These are phyloP conservation scores for Chytriomyces sp. DNA, from an alignment of 192 early-diverging fungal species.

Conservation along the genomic window DNA sequence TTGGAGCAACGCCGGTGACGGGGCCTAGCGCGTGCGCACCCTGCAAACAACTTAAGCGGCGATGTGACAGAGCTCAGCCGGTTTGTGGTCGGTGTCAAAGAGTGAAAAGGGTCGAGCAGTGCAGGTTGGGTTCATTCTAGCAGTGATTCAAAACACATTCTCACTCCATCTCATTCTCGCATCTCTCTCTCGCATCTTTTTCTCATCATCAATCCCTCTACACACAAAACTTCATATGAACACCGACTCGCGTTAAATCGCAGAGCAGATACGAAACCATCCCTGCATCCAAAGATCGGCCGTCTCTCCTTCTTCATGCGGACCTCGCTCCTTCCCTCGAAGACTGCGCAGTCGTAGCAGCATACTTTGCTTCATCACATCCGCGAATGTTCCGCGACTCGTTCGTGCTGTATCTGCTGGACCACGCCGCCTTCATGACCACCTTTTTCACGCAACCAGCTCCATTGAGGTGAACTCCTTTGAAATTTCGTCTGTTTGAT, in stretches of 20 bases:
- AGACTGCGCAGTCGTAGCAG: neutral
- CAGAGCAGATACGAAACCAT: neutral
- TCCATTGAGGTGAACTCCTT: too few species aligned
- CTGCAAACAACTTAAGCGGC: too few species aligned
- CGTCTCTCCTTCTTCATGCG: neutral
- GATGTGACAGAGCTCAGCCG: too few species aligned
- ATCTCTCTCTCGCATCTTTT: too few species aligned
- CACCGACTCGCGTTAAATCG: neutral
- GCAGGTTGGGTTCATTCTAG: too few species aligned
- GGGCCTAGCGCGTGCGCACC: neutral
- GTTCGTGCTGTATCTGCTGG: neutral
- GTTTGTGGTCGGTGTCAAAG: too few species aligned
- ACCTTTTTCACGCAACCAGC: neutral
- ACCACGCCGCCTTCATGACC: neutral
- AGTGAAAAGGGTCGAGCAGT: too few species aligned
- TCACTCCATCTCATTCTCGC: too few species aligned
- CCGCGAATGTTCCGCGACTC: too few species aligned
- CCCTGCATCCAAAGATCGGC: neutral
- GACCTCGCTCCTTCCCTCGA: neutral
- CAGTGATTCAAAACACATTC: too few species aligned
- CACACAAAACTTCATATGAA: neutral
- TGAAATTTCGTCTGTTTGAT: too few species aligned
- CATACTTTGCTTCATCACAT: neutral
- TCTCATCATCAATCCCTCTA: too few species aligned
- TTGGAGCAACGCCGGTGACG: neutral